Evolutionary conservation across 129 eudicot species (phyloP).

Genomic region (Arctium minus): DNA sequence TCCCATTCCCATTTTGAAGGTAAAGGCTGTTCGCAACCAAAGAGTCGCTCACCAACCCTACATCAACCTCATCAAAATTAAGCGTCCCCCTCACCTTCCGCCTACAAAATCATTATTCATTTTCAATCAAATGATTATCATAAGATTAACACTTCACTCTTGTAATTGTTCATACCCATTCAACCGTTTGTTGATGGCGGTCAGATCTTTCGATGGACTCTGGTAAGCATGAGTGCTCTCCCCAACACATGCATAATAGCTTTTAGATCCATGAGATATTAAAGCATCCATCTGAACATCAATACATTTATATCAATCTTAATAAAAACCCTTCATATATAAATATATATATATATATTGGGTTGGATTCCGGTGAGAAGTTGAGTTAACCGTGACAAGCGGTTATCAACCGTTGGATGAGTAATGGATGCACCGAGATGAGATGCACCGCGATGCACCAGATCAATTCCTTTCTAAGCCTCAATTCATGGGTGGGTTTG

Average conservation of each 20-base stretch:
- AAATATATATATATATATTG: neutral
- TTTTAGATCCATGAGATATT: constrained; percentile 77
- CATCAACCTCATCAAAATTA: constrained; percentile 77
- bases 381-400: too few species aligned
- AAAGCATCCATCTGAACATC: constrained; percentile 88
- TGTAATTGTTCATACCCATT: constrained; percentile 46
- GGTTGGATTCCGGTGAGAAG: too few species aligned
- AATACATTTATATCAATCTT: neutral
- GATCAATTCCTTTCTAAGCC: too few species aligned
- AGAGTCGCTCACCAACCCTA: constrained; percentile 91
- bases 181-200: constrained; percentile 85
- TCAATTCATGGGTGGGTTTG: too few species aligned
- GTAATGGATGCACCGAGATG: too few species aligned
- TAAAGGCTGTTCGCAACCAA: constrained; percentile 81
- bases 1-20: constrained; percentile 59
- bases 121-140: neutral
- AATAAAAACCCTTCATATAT: neutral
- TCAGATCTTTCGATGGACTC: constrained; percentile 94
- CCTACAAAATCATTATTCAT: neutral
- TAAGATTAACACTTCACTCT: neutral
- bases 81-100: constrained; percentile 74
- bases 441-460: too few species aligned
- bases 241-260: constrained; percentile 98
- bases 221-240: constrained; percentile 98
- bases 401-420: too few species aligned